Conservation (phyloP, 352 stramenopile species). For the Phytophthora pisi region DNA sequence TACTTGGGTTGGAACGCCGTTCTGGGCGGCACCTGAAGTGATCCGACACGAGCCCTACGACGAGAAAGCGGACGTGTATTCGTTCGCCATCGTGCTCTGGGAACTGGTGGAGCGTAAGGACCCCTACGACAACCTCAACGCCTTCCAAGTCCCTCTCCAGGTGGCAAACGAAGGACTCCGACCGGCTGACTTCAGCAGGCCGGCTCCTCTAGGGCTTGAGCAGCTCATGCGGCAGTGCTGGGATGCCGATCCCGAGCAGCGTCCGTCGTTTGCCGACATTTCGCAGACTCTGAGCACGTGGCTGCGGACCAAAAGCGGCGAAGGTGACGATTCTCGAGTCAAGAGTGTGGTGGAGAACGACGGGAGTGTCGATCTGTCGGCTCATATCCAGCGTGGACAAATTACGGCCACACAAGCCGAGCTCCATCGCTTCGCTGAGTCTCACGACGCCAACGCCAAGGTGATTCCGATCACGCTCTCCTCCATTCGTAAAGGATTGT, state of each 20-base stretch:
- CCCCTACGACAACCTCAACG: slow-evolving; percentile 74
- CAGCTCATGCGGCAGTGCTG: slow-evolving; percentile 82
- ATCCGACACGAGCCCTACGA: slow-evolving; percentile 80
- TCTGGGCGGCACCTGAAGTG: slow-evolving; percentile 79
- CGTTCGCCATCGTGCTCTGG: slow-evolving; percentile 75
- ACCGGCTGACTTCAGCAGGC: slow-evolving; percentile 49
- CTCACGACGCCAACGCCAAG: slow-evolving; percentile 64
- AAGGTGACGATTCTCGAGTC: slow-evolving; percentile 20
- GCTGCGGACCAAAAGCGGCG: slow-evolving; percentile 32
- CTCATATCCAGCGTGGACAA: slow-evolving; percentile 60
- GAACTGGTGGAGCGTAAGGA: slow-evolving; percentile 77
- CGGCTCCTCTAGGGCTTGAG: slow-evolving; percentile 62
- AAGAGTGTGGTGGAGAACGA: slow-evolving; percentile 24
- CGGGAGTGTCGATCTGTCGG: slow-evolving; percentile 49
- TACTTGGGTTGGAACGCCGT: slow-evolving; percentile 81
- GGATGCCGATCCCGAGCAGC: slow-evolving; percentile 70
- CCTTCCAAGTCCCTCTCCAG: slow-evolving; percentile 75
- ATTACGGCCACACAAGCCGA: slow-evolving; percentile 48
- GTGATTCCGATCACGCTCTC: slow-evolving; percentile 68
- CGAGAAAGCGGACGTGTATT: slow-evolving; percentile 84
- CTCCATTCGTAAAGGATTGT: slow-evolving; percentile 30
- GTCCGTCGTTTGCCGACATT: slow-evolving; percentile 68
- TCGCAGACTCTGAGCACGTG: slow-evolving; percentile 65
- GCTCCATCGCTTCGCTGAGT: slow-evolving; percentile 66
- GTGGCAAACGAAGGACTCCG: slow-evolving; percentile 75